Evolutionary conservation across 805 yeast genomes (phyloP), one percentile per base, ranked within the genome.

Genomic region (Yueomyces sinensis): DNA sequence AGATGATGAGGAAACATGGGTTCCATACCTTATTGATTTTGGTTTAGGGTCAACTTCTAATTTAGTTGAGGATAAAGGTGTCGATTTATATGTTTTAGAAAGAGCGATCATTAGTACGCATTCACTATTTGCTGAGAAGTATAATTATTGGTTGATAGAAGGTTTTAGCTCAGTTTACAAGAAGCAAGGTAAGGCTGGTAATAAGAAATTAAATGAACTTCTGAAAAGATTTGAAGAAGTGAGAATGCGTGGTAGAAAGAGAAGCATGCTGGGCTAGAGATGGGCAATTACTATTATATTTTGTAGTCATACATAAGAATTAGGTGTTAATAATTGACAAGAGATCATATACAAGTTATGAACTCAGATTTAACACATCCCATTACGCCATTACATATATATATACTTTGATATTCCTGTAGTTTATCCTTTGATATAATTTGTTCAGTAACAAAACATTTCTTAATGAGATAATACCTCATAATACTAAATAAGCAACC

Each of bases 51-150:
- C 86, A 11, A 75, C 75, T 37, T 74, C 94, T 0, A 66, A 68
- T 1, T 53, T 84, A 41, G 70, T 81, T 0, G 98, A 91, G 47
- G 97, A 89, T 49, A 86, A 83, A 56, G 97, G 97, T 3, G 98
- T 91, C n/a, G 98, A 91, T 55, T 56, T 91, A 39, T 91, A 91
- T 47, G 97, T 91, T 9, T 59, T 91, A 40, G 98, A 91, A 56
- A 65, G 97, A 47, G 97, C 98, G 0, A 69, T 91, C 15, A 60
- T 74, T 22, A 82, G 95, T 44, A 91, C 98, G 1, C 98, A 91
- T 56, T 89, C 97, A 0, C 65, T 67, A 5, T 71, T 70, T 47
- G 66, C 94, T 2, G 68, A 65, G 1, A 47, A 54, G 30, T 86
- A 86, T 52, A 76, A 72, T 45, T 54, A 59, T 29, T 77, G 89